These are phyloP conservation scores for Colletotrichum tropicale DNA, from an alignment of 2,329 filamentous ascomycete species.

Conservation along the genomic window DNA sequence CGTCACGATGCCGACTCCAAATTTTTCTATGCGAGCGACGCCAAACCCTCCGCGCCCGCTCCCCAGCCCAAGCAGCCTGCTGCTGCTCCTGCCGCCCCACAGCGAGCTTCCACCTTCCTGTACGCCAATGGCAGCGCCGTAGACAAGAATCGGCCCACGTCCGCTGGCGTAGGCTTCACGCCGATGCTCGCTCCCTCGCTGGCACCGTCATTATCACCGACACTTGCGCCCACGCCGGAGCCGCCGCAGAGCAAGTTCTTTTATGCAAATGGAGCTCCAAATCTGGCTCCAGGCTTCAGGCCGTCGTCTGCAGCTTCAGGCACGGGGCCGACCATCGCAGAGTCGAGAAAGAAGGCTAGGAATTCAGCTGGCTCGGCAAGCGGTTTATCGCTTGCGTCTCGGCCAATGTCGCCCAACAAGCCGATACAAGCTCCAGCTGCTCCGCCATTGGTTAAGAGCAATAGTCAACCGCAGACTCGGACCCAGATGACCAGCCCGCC, in stretches of 20 bases:
- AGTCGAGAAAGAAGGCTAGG: conserved; percentile 42
- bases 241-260: conserved; percentile 69
- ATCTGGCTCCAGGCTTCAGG: conserved; percentile 44
- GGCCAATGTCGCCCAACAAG: conserved; percentile 59
- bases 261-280: conserved; percentile 71
- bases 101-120: conserved; percentile 58
- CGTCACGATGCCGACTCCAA: conserved; percentile 57
- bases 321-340: conserved; percentile 52
- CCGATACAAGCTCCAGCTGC: conserved; percentile 21
- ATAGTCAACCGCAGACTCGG: conserved; percentile 29
- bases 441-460: conserved; percentile 8
- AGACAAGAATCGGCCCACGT: conserved; percentile 37
- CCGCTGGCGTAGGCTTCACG: conserved; percentile 23
- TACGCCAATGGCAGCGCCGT: conserved; percentile 57
- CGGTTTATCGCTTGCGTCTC: conserved; percentile 33
- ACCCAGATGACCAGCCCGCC: conserved; percentile 39
- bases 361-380: conserved; percentile 15
- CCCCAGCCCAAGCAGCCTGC: not conserved
- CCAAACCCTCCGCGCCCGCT: conserved; percentile 39
- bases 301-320: conserved; percentile 37
- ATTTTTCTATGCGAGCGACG: conserved; percentile 94
- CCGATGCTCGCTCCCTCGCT: conserved; percentile 26
- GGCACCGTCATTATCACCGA: conserved; percentile 35
- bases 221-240: conserved; percentile 39
- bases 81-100: conserved; percentile 37